Evolutionary conservation across 192 early-diverging fungal species (phyloP).

Genomic region (Backusella morwellensis): DNA sequence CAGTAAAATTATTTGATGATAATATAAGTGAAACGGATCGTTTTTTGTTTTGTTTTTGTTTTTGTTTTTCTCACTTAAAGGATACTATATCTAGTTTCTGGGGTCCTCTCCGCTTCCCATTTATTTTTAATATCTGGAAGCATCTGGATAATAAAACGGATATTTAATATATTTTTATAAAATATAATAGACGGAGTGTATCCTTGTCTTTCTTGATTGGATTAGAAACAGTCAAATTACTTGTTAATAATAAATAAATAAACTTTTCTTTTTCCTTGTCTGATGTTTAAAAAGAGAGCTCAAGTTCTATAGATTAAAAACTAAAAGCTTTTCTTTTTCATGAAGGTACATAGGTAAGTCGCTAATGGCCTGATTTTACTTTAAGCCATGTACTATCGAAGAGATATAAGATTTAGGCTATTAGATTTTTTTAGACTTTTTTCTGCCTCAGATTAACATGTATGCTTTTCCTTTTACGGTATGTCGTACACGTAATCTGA

Average conservation of each 20-base stretch:
- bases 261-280: no score
- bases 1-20: neutral
- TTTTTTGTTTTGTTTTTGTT: neutral
- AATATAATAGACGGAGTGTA: neutral
- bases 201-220: neutral
- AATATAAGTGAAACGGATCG: neutral
- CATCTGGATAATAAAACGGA: neutral
- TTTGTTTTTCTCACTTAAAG: neutral
- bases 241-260: no score
- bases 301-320: no score
- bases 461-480: neutral
- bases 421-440: neutral
- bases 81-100: neutral
- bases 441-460: neutral
- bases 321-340: no score
- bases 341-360: no score
- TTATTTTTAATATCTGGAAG: neutral
- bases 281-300: no score
- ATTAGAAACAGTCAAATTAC: neutral
- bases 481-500: neutral
- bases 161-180: neutral
- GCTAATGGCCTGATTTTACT: no score
- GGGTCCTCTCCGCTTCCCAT: neutral
- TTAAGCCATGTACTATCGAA: neutral
- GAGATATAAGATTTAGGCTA: neutral